Base-by-base conservation (phyloP, 805 yeast species). In the Sugiyamaella valdiviana region DNA sequence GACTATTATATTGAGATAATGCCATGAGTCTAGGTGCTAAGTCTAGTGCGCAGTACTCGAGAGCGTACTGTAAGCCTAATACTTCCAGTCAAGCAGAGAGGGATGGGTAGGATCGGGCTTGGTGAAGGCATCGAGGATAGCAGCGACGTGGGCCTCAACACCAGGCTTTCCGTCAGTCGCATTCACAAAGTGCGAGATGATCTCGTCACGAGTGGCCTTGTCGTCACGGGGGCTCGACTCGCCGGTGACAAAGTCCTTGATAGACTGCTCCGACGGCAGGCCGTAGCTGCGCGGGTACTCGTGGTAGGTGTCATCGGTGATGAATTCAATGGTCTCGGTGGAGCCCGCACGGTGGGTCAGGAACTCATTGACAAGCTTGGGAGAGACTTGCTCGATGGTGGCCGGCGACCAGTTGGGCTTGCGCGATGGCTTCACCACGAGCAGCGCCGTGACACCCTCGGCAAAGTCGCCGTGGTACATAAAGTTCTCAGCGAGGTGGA, bases 401-500 rank as follows among this genome's bases (percentile, higher is more conserved):
- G 71, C 59, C 61, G 79, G 81, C 59, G 69, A 57, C 76, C 77
- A 71, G 52, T 70, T 50, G 56, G 90, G 78, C 54, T 66, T 55
- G 45, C 75, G 63, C 57, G 74, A 71, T 46, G 81, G 74, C 65
- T 87, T 85, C 50, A 80, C 76, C 16, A 88, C 56, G 6, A 69
- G 59, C 50, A 63, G 56, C 5, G 72, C 67, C 20, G 58, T 40
- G 21, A 70, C 74, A 15, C 75, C 75, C 53, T 77, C 79, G 39
- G 82, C 76, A 59, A 87, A 83, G 60, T 59, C 62, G 20, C 79
- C 74, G 48, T 74, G 71, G 19, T 67, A 63, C 76, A 82, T 76
- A 76, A 89, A 77, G 65, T 86, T 81, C 49, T 86, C 77, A 23
- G 96, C 96, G 19, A 89, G 68, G 50, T 73, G 71, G 63, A 85